Percentiles rank a stretch among this genome's conserved stretches.
These are phyloP conservation scores for Cyamopsis tetragonoloba DNA, from an alignment of 306 rosid genomes.

Conservation along the genomic window DNA sequence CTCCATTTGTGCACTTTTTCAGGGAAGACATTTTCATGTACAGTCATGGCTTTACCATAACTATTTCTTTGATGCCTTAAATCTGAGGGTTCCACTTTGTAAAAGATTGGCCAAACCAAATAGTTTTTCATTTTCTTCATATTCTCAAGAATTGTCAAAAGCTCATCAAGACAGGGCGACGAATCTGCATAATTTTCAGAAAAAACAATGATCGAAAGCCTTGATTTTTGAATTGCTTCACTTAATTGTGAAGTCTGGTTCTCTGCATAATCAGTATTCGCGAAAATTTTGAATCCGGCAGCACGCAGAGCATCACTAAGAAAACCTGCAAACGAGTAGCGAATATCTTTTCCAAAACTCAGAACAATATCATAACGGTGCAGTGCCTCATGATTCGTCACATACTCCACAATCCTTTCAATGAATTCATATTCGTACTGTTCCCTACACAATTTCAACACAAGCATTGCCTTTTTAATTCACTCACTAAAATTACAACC, in stretches of 20 bases:
- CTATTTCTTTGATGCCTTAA: neutral
- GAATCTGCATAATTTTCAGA: slow-evolving; percentile 16
- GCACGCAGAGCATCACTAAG: neutral
- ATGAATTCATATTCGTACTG: neutral
- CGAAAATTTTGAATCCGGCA: neutral
- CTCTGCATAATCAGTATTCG: neutral
- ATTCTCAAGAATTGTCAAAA: neutral
- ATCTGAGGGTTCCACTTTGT: neutral
- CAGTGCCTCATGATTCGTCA: neutral
- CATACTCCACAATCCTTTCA: neutral
- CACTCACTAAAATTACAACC: too few species aligned
- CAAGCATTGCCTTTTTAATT: too few species aligned
- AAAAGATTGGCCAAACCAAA: slow-evolving; percentile 16
- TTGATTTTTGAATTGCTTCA: neutral
- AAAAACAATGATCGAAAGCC: slow-evolving; percentile 4
- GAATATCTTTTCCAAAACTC: neutral
- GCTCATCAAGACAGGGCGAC: neutral
- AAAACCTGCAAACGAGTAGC: neutral
- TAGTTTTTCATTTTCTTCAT: neutral
- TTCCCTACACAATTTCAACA: neutral
- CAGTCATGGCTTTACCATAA: neutral
- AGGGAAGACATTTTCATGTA: neutral
- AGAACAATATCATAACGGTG: neutral
- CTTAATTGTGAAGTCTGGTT: neutral
- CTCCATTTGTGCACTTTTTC: slow-evolving; percentile 5